Conservation (phyloP, 306 rosid species). For the Dryas octopetala region DNA sequence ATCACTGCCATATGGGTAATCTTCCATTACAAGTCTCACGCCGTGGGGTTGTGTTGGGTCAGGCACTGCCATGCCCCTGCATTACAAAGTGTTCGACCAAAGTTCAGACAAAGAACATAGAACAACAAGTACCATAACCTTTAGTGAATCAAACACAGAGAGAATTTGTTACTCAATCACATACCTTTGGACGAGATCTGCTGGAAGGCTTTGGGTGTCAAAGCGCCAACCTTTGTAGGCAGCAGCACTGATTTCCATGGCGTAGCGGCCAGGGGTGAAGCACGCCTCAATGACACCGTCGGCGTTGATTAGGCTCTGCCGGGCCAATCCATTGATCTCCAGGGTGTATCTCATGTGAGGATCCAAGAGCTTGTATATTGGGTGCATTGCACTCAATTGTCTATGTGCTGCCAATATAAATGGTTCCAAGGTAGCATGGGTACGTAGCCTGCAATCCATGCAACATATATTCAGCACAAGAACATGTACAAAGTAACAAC, state of each 20-base stretch:
- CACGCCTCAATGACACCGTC: constrained; percentile 78
- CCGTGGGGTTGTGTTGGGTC: constrained; percentile 88
- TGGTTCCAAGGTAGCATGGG: constrained; percentile 79
- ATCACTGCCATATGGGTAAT: constrained; percentile 88
- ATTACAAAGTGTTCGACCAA: constrained; percentile 2
- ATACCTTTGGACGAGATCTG: constrained; percentile 80
- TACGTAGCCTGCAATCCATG: constrained; percentile 60
- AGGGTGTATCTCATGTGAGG: constrained; percentile 97
- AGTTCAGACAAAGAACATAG: constrained; percentile 27
- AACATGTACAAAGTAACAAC: not conserved
- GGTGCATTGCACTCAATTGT: constrained; percentile 92
- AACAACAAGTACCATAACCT: not conserved
- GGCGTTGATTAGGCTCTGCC: constrained; percentile 63
- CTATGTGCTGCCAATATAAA: constrained; percentile 85
- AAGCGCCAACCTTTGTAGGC: constrained; percentile 95
- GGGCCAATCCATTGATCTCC: constrained; percentile 80
- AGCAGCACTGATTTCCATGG: constrained; percentile 82
- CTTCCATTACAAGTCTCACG: constrained; percentile 63
- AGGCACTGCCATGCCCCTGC: constrained; percentile 85
- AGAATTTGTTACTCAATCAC: not conserved
- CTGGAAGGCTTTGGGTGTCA: constrained; percentile 80
- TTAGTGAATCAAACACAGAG: too few species aligned
- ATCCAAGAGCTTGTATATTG: constrained; percentile 77
- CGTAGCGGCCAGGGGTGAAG: constrained; percentile 89
- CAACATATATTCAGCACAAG: not conserved